phyloP scores from a whole-genome alignment of 164 flowering plant genomes.

The Vitis amurensis region DNA sequence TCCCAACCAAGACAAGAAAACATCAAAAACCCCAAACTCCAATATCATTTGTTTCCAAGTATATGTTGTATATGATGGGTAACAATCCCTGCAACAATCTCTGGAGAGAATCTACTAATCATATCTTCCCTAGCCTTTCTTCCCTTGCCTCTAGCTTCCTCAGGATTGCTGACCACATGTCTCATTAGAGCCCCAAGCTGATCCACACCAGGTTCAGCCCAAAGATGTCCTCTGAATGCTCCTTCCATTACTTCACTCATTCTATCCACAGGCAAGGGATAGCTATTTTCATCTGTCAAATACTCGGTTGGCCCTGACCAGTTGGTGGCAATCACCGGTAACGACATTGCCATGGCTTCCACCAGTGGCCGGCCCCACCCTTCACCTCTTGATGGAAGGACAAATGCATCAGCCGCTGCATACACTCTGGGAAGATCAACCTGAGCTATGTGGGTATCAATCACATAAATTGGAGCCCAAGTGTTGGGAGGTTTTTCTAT shows the following conservation, averaged over 20 bases:
- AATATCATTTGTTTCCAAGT: constrained; percentile 8
- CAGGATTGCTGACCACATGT: constrained; percentile 45
- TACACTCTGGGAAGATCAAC: constrained; percentile 61
- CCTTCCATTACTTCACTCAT: constrained; percentile 73
- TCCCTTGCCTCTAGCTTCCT: constrained; percentile 56
- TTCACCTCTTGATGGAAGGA: constrained; percentile 79
- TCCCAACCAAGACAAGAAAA: no score
- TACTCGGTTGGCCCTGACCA: constrained; percentile 87
- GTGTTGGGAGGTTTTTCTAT: constrained; percentile 47
- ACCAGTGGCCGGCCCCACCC: constrained; percentile 84
- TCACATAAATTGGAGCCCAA: constrained; percentile 64
- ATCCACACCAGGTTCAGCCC: constrained; percentile 78
- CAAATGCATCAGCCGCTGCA: constrained; percentile 71
- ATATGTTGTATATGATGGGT: constrained; percentile 35
- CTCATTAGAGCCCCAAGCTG: constrained; percentile 57
- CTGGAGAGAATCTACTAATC: constrained; percentile 61
- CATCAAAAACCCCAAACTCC: no score
- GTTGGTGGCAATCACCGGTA: constrained; percentile 73
- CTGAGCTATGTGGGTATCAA: constrained; percentile 63
- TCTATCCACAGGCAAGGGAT: constrained; percentile 56
- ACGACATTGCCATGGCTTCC: constrained; percentile 82
- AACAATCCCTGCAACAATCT: constrained; percentile 60
- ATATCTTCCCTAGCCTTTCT: constrained; percentile 62
- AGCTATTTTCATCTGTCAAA: constrained; percentile 61
- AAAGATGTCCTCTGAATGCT: constrained; percentile 71